Percentiles rank a stretch among this genome's conserved stretches.
Evolutionary conservation across 352 stramenopile genomes (phyloP).

Genomic region (Phytopythium montanum): DNA sequence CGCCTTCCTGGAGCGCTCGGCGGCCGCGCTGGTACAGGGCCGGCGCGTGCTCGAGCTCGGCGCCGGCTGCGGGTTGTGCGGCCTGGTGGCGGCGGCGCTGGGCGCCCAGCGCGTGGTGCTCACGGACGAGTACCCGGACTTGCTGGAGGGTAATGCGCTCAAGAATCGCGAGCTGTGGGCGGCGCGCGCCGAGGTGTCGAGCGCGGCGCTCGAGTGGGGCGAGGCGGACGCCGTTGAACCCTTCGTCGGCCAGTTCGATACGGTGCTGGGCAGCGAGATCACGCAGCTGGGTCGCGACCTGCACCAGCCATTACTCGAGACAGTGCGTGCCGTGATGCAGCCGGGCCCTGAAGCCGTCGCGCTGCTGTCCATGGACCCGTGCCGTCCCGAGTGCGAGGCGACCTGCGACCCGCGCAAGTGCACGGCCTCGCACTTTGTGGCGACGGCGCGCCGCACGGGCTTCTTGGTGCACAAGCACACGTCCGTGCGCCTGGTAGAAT

Average conservation of each 20-base stretch:
- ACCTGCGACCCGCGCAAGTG: slow-evolving; percentile 43
- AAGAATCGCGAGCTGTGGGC: slow-evolving; percentile 30
- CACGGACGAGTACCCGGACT: slow-evolving; percentile 57
- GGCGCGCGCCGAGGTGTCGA: slow-evolving; percentile 15
- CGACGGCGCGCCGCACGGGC: slow-evolving; percentile 25
- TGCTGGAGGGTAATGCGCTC: slow-evolving; percentile 38
- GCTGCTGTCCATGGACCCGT: slow-evolving; percentile 57
- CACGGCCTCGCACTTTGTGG: slow-evolving; percentile 50
- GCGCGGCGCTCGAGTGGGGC: slow-evolving; percentile 34
- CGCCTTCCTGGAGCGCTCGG: slow-evolving; percentile 35
- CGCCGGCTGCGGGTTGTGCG: slow-evolving; percentile 51
- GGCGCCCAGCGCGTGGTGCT: slow-evolving; percentile 27
- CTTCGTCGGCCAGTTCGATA: slow-evolving; percentile 39
- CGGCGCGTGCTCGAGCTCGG: slow-evolving; percentile 50
- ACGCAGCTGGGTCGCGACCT: slow-evolving; percentile 45
- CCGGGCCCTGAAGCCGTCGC: slow-evolving; percentile 24
- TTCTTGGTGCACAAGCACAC: slow-evolving; percentile 38
- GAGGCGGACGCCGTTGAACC: slow-evolving; percentile 21
- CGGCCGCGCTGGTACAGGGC: slow-evolving; percentile 16
- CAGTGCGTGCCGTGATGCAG: slow-evolving; percentile 26
- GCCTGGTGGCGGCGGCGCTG: slow-evolving; percentile 38
- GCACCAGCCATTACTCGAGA: slow-evolving; percentile 39
- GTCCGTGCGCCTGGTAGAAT: slow-evolving; percentile 28
- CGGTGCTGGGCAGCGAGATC: slow-evolving; percentile 57
- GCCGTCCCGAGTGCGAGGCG: slow-evolving; percentile 27